Evolutionary conservation across 768 basidiomycete species (phyloP), one percentile per base, ranked within the genome.

Genomic region (Boletus pseudopeckii): DNA sequence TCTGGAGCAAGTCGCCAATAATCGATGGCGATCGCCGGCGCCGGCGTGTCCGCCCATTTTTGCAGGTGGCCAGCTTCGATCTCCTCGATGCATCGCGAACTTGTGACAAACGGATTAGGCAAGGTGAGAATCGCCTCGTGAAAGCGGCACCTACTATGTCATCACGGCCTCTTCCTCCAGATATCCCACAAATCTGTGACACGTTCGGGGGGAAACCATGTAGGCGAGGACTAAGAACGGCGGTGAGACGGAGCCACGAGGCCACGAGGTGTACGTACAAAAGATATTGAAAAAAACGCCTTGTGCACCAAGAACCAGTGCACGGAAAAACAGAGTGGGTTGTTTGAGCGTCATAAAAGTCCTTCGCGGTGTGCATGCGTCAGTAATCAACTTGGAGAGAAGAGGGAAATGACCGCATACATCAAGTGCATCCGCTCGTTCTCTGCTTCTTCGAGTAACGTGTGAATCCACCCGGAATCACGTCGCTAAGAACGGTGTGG

Each of bases 401-500:
- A 50, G 37, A 28, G 36, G 56, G 8, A 39, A 34, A 57, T 54
- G 48, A 47, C 36, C 18, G 40, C 47, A 37, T 50, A 90, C 88
- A 95, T 89, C 48, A 95, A 77, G 70, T 96, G 93, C 91, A 97
- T 96, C 34, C 96, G 78, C 74, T 99, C 96, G 67, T 98, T 98
- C 67, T 98, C 93, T 13, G 94, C 93, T 74, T 97, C 96, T 67
- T 93, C 88, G 17, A 97, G 75, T 41, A 92, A 81, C 7, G 92
- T 95, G 68, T 94, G 91, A 58, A 97, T 97, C 93, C 93, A 94
- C 36, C 82, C 78, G 26, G 76, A 76, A 62, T 83, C 80, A 54
- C 80, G 76, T 60, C 75, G 71, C 76, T 82, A 56, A 40, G n/a
- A 42, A 52, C 39, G 32, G 26, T 32, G 37, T 28, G 40, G 54